phyloP scores from a whole-genome alignment of 2,329 filamentous ascomycete genomes.

The Conoideocrella luteorostrata region DNA sequence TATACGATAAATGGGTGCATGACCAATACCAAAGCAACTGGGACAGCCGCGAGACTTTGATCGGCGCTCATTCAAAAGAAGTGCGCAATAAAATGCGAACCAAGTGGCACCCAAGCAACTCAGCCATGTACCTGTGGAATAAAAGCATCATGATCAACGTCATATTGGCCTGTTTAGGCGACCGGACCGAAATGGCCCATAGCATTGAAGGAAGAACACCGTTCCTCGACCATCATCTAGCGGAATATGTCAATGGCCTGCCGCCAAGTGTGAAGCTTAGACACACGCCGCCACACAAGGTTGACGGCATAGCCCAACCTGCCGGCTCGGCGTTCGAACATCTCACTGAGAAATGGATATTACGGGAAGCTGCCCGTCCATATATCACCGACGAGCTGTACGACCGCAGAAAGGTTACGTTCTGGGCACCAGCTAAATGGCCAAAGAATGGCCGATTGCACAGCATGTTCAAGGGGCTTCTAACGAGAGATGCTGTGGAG shows the following conservation, averaged over 20 bases:
- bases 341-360: constrained; percentile 43
- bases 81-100: constrained; percentile 2
- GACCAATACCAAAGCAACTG: background rate
- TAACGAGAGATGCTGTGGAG: constrained; percentile 30
- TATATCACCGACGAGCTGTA: constrained; percentile 48
- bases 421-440: constrained; percentile 37
- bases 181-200: constrained; percentile 30
- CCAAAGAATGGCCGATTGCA: constrained; percentile 37
- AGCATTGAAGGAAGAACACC: constrained; percentile 28
- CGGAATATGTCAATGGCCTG: constrained; percentile 11
- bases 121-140: constrained; percentile 8
- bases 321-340: constrained; percentile 11
- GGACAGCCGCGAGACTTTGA: background rate
- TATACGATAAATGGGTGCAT: background rate
- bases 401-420: constrained; percentile 41
- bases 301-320: background rate
- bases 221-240: constrained; percentile 22
- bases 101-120: constrained; percentile 8
- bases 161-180: constrained; percentile 24
- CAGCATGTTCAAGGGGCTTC: constrained; percentile 20
- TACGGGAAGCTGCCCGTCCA: constrained; percentile 42
- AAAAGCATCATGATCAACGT: constrained; percentile 18
- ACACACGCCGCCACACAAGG: background rate
- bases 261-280: constrained; percentile 10
- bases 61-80: background rate